A percentile compares a stretch with the other conserved stretches of the same genome.
Evolutionary conservation across 1,139 yeast species (phyloP).

Genomic region (Saccharomyces pastorianus): DNA sequence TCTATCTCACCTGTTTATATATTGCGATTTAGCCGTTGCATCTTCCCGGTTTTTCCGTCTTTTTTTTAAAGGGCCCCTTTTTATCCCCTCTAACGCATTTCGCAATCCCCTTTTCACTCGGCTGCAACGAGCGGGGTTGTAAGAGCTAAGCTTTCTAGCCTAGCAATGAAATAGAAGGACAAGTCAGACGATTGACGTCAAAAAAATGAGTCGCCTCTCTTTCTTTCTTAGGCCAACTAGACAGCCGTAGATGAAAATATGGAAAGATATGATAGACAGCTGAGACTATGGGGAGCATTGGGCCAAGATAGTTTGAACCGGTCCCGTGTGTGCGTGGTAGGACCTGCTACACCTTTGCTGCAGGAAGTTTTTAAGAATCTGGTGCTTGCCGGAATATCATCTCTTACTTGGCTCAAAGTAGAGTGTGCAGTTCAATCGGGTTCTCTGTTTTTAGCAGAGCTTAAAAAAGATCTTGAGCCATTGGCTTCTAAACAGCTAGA

Average conservation of each 20-base stretch:
- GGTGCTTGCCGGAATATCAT: conserved; percentile 71
- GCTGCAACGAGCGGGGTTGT: not conserved
- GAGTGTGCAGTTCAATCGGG: not conserved
- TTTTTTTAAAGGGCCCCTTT: not conserved
- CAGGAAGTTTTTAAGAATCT: conserved; percentile 67
- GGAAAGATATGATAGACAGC: conserved; percentile 71
- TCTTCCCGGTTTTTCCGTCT: conserved; percentile 1
- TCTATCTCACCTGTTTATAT: not conserved
- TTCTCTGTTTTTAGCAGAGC: not conserved
- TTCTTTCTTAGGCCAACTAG: not conserved
- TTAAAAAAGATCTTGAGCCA: not conserved
- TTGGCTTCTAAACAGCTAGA: not conserved
- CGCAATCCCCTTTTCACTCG: not conserved
- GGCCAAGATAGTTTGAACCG: conserved; percentile 62
- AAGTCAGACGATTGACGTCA: not conserved
- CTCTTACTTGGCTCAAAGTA: conserved; percentile 44
- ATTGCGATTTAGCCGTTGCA: not conserved
- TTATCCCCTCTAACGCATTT: conserved; percentile 1
- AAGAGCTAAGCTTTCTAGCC: not conserved
- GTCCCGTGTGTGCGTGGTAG: conserved; percentile 56
- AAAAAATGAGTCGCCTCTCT: not conserved
- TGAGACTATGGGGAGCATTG: conserved; percentile 73
- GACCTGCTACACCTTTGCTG: conserved; percentile 51
- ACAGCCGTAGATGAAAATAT: not conserved
- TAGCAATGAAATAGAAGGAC: not conserved